Conservation (phyloP, 2,329 filamentous ascomycete genomes). For the Microsporum ferrugineum region DNA sequence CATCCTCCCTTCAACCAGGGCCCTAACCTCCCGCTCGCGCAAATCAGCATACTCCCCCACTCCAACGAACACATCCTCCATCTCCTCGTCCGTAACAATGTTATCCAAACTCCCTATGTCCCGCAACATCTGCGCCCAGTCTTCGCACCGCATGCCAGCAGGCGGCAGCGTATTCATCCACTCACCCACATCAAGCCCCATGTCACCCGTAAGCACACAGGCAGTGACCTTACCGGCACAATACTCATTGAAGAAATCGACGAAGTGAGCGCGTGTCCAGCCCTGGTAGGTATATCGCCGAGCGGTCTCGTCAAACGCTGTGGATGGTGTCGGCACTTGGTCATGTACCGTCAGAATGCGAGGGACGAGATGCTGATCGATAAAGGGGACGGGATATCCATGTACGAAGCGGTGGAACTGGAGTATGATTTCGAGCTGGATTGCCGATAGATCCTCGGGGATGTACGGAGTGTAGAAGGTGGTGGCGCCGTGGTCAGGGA, state of each 20-base stretch:
- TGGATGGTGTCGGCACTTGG: neutral
- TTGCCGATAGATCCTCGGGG: neutral
- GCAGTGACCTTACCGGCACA: neutral
- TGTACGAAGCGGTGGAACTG: conserved; percentile 8
- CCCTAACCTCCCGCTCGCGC: no score
- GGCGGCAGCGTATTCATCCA: conserved; percentile 2
- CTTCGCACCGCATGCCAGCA: neutral
- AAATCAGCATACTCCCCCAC: neutral
- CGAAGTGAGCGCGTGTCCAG: conserved; percentile 7
- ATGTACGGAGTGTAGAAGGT: conserved; percentile 8
- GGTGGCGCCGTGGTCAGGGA: conserved; percentile 2
- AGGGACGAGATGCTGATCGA: no score
- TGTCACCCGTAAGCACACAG: neutral
- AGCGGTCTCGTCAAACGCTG: neutral
- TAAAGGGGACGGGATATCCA: no score
- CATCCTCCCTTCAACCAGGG: no score
- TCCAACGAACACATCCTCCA: neutral
- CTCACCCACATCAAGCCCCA: neutral
- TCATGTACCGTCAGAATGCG: neutral
- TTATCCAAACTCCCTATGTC: neutral
- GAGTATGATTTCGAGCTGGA: conserved; percentile 8
- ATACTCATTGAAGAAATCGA: conserved; percentile 7
- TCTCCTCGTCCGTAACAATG: neutral
- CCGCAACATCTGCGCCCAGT: neutral
- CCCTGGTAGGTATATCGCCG: neutral